phyloP scores from a whole-genome alignment of 2,329 filamentous ascomycete genomes.

The Epichloe glyceriae region DNA sequence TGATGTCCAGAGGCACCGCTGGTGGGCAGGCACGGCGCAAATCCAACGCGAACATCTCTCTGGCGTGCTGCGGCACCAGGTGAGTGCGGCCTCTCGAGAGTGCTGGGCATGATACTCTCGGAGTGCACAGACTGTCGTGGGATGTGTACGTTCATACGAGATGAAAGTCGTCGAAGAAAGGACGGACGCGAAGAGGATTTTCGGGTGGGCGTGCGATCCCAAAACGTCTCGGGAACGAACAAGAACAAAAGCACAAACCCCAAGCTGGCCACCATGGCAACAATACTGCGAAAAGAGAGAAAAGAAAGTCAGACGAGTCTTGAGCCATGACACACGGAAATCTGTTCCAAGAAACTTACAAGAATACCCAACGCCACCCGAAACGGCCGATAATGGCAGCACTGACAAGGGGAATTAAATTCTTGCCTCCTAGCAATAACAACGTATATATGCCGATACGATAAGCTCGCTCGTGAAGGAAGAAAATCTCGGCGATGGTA shows the following conservation, averaged over 20 bases:
- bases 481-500: slow-evolving; percentile 93
- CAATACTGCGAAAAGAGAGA: slow-evolving; percentile 42
- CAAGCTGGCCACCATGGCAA: slow-evolving; percentile 66
- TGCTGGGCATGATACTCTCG: slow-evolving; percentile 2
- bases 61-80: slow-evolving; percentile 11
- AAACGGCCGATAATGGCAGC: slow-evolving; percentile 68
- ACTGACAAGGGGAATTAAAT: slow-evolving; percentile 74
- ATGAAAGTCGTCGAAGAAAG: slow-evolving; percentile 36
- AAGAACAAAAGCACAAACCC: slow-evolving; percentile 64
- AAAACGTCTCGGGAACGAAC: slow-evolving; percentile 91
- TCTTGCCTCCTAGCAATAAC: slow-evolving; percentile 80
- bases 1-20: background rate
- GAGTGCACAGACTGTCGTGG: background rate
- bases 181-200: slow-evolving; percentile 28
- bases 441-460: slow-evolving; percentile 88
- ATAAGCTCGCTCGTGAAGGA: slow-evolving; percentile 85
- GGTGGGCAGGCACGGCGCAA: slow-evolving; percentile 11
- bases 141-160: slow-evolving; percentile 18
- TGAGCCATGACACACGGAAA: background rate
- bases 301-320: slow-evolving; percentile 8
- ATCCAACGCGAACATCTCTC: slow-evolving; percentile 20
- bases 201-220: slow-evolving; percentile 63
- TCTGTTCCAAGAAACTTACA: slow-evolving; percentile 33
- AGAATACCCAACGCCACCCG: slow-evolving; percentile 86
- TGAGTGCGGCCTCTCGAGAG: slow-evolving; percentile 8